Percentiles rank a stretch among this genome's conserved stretches.
Conservation (phyloP, 805 yeast species). For the Schizosaccharomyces cryophilus region DNA sequence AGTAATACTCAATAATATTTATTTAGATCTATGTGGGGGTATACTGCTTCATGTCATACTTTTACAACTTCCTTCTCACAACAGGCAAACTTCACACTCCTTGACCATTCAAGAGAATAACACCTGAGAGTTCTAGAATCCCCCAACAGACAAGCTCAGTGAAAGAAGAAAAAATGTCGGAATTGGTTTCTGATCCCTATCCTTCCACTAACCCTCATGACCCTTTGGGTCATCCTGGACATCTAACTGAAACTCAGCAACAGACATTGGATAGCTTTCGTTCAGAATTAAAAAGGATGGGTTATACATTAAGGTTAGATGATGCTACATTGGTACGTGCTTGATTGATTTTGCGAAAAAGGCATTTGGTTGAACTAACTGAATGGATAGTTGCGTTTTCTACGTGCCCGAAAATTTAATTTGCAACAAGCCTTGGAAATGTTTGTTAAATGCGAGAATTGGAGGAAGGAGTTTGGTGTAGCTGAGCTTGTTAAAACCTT, state of each 20-base stretch:
- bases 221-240: neutral
- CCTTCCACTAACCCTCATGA: neutral
- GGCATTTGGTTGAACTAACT: neutral
- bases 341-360: neutral
- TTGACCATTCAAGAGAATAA: too few species aligned
- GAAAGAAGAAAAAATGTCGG: neutral
- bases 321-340: slow-evolving; percentile 19
- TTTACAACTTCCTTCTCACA: too few species aligned
- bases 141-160: too few species aligned
- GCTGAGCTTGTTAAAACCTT: slow-evolving; percentile 71
- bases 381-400: slow-evolving; percentile 31
- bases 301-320: slow-evolving; percentile 58
- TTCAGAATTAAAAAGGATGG: slow-evolving; percentile 31
- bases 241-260: slow-evolving; percentile 21
- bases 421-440: slow-evolving; percentile 52
- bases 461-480: slow-evolving; percentile 71
- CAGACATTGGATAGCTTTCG: slow-evolving; percentile 33
- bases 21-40: too few species aligned
- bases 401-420: slow-evolving; percentile 90
- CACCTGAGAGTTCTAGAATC: too few species aligned
- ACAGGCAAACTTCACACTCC: too few species aligned
- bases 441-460: slow-evolving; percentile 69
- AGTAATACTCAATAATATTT: too few species aligned
- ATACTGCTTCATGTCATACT: too few species aligned
- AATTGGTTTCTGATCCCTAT: neutral